Base-by-base conservation (phyloP, 2,329 filamentous ascomycete species). In the Trichoderma endophyticum region DNA sequence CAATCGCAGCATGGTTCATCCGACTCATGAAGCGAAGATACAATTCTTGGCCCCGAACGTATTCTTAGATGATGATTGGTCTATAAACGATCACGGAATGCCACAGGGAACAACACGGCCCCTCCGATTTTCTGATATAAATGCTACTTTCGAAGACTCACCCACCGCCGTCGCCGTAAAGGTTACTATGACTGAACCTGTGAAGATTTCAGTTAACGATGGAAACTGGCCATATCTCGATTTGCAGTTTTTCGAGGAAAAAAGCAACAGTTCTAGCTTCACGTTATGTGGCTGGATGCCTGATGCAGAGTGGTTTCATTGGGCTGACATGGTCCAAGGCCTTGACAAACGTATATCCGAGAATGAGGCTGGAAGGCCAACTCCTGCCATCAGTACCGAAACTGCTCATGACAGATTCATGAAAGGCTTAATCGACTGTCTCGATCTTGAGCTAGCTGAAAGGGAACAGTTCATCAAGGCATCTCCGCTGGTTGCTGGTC, bases 371-470 rank as follows among this genome's bases (percentile, higher is more conserved):
- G 59, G 36, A 24, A 59, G 32, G 14, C 36, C 8, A 39, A 18
- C 43, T 4, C 60, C 24, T 34, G 26, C 34, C 8, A 12, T 24
- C 43, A 34, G 26, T 18, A 26, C 24, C 21, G 67, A 66, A 6
- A 39, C 34, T 34, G 70, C 70, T 9, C 70, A 78, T 60, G 69
- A 74, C 24, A 72, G 69, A 6, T 80, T 82, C 34, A 43, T 74
- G 28, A 71, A 74, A 51, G 76, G 73, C n/a, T 18, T 86, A 51
- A 80, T 82, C 34, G 81, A 80, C 9, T 86, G 84, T 64, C 78
- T 82, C 36, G 79, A 79, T 21, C 85, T 86, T 82, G 87, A 89
- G 74, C 77, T 83, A 65, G 83, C 83, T 28, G 78, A 78, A 76
- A 70, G 72, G 1, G 72, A 77, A 14, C 75, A 72, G 3, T 81